Evolutionary conservation across 805 yeast species (phyloP).

Genomic region (Saccharomycopsis schoenii): DNA sequence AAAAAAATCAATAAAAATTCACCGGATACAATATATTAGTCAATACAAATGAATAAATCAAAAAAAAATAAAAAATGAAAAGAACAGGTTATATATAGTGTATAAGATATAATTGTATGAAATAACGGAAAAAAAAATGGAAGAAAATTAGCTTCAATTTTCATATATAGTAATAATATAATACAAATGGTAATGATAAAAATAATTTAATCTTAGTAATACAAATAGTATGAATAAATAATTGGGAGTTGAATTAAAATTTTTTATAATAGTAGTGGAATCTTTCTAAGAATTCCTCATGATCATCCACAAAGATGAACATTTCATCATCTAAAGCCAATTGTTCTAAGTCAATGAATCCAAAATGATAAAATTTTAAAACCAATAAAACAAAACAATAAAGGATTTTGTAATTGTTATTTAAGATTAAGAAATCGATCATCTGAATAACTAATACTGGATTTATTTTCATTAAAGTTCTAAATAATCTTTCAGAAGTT

Average conservation of each 20-base stretch:
- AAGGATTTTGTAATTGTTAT: conserved; percentile 15
- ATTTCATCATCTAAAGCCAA: conserved; percentile 9
- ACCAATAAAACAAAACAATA: conserved; percentile 15
- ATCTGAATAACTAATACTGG: conserved; percentile 14
- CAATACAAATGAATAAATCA: no score
- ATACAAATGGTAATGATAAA: neutral
- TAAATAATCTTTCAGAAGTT: conserved; percentile 9
- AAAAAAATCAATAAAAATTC: no score
- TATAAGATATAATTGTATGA: neutral
- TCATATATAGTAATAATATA: neutral
- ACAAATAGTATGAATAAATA: neutral
- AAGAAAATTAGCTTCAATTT: neutral
- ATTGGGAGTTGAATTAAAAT: conserved; percentile 5
- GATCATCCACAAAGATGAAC: conserved; percentile 13
- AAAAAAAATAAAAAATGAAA: no score
- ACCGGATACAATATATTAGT: no score
- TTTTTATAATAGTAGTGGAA: conserved; percentile 17
- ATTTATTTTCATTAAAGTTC: conserved; percentile 13
- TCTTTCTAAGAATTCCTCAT: conserved; percentile 17
- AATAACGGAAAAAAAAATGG: neutral
- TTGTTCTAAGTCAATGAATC: conserved; percentile 15
- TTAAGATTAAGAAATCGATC: conserved; percentile 14
- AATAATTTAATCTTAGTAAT: neutral
- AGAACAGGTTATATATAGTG: neutral
- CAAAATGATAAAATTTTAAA: conserved; percentile 18